Percentiles rank a stretch among this genome's conserved stretches.
Evolutionary conservation across 257 asterid genomes (phyloP).

Genomic region (Solanum tacnaense): DNA sequence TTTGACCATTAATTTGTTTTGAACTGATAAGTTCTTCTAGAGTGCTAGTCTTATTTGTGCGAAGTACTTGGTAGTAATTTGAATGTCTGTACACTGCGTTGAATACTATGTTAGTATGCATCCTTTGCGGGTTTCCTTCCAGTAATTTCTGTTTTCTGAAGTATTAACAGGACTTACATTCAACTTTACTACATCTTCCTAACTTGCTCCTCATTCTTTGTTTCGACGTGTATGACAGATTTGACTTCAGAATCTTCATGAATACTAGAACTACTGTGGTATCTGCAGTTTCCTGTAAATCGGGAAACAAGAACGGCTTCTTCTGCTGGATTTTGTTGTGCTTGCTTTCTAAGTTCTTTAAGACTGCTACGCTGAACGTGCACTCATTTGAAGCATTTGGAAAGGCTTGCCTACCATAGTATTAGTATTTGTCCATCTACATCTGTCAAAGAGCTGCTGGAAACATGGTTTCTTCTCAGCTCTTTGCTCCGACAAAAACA

Average conservation of each 20-base stretch:
- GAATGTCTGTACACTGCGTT: background rate
- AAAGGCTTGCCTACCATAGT: slow-evolving; percentile 12
- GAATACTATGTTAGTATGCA: background rate
- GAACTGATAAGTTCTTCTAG: background rate
- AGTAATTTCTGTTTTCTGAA: background rate
- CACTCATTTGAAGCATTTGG: slow-evolving; percentile 10
- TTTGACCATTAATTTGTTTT: background rate
- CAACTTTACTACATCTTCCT: background rate
- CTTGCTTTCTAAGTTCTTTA: slow-evolving; percentile 26
- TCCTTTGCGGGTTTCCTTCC: background rate
- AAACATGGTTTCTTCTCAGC: slow-evolving; percentile 17
- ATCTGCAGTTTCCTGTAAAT: slow-evolving; percentile 29
- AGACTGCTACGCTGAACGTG: slow-evolving; percentile 10
- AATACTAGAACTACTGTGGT: slow-evolving; percentile 9
- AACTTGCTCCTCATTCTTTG: background rate
- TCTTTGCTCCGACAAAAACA: background rate
- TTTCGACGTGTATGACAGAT: background rate
- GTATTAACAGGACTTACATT: background rate
- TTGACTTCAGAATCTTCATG: slow-evolving; percentile 6
- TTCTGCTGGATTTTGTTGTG: slow-evolving; percentile 48
- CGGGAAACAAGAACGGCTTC: slow-evolving; percentile 49
- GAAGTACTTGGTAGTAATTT: background rate
- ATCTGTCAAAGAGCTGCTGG: background rate
- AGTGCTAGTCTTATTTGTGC: background rate
- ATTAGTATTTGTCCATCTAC: slow-evolving; percentile 2